Evolutionary conservation across 2,329 filamentous ascomycete species (phyloP).

Genomic region (Xylaria digitata): DNA sequence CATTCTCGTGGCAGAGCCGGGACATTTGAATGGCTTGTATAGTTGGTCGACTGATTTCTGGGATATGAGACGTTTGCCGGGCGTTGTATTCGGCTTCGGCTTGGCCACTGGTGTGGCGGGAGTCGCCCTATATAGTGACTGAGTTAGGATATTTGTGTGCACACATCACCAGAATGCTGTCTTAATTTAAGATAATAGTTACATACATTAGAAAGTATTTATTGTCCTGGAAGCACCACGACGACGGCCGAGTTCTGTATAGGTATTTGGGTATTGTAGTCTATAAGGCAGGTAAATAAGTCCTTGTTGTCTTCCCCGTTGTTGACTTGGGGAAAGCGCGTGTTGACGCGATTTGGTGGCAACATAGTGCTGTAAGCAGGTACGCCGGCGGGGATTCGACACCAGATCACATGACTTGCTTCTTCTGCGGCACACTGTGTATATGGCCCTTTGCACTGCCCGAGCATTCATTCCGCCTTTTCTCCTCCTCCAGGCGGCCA

Average conservation of each 20-base stretch:
- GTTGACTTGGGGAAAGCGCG: conserved; percentile 47
- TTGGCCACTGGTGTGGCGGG: conserved; percentile 43
- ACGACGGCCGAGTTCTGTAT: neutral
- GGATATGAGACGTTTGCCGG: conserved; percentile 58
- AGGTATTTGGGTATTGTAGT: neutral
- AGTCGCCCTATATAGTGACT: conserved; percentile 38
- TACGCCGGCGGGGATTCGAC: conserved; percentile 38
- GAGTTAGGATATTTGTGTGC: conserved; percentile 20
- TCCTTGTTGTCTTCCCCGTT: conserved; percentile 31
- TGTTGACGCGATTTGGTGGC: conserved; percentile 39
- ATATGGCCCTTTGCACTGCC: neutral
- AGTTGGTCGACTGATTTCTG: conserved; percentile 77
- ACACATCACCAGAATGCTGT: conserved; percentile 3
- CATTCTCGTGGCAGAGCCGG: conserved; percentile 78
- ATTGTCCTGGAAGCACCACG: conserved; percentile 11
- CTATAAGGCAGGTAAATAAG: neutral
- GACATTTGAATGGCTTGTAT: conserved; percentile 90
- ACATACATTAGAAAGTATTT: conserved; percentile 28
- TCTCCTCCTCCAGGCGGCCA: neutral
- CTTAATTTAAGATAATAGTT: neutral
- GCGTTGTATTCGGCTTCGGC: conserved; percentile 47
- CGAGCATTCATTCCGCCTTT: neutral
- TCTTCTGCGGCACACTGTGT: neutral
- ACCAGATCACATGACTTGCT: conserved; percentile 47
- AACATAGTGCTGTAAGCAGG: conserved; percentile 16